Evolutionary conservation across 768 basidiomycete species (phyloP), one percentile per base, ranked within the genome.

Genomic region (Termitomyces sp.): DNA sequence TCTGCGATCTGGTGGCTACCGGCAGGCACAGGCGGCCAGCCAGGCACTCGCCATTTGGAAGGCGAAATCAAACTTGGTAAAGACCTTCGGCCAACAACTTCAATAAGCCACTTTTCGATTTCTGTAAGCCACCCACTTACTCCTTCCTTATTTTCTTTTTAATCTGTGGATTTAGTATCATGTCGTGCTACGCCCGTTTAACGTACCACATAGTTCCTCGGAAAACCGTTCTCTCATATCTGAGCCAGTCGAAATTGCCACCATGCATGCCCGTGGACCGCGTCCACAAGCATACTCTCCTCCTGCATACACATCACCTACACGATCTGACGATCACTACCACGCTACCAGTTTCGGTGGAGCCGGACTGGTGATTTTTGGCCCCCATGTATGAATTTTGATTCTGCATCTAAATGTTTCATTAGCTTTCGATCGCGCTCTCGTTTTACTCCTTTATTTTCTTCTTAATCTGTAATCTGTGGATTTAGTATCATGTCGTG

Each of bases 11-110:
- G 78, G 78, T 82, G 82, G 80, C 74, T 78, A 8, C 74, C 75
- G 2, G 59, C 68, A 10, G 69, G 71, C 14, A 62, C 63, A 36
- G 58, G 66, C 5, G 69, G 63, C 52, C 67, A 69, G 33, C 56
- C 71, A 3, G 67, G 69, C 33, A 68, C 67, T 26, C 77, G 80
- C 20, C 69, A 74, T 56, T 68, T 82, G 28, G 79, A 82, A 61
- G 82, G 82, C 6, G 82, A 83, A 65, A 79, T 83, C 44, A 72
- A 70, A 35, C 70, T 83, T 2, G 66, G 77, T 14, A 82, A 82
- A 66, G 79, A 82, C 57, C 68, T 83, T 30, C 65, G 78, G 50
- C 80, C 82, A 20, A 73, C 80, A 18, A 77, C 78, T 43, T 71
- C 76, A 52, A 74, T 82, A 63, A 78, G 76, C 20, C 76, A 77